Evolutionary conservation across 495 filamentous ascomycete species (phyloP).

Genomic region (Amniculicola lignicola): DNA sequence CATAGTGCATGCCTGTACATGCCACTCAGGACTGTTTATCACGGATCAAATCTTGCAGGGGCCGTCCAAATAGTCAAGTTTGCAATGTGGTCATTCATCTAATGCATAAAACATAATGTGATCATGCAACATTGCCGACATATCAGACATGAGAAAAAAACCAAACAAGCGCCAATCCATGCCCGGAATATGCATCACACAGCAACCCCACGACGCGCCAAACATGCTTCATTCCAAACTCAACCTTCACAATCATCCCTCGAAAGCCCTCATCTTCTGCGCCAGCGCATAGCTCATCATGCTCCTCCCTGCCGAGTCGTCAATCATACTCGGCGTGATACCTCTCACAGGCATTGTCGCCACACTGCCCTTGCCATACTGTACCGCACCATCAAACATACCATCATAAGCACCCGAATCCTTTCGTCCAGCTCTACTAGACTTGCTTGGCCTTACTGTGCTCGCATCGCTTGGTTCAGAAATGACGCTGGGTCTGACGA

Average conservation of each 20-base stretch:
- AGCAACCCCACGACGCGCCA: too few species aligned
- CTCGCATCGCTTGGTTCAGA: conserved; percentile 34
- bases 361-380: conserved; percentile 16
- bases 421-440: conserved; percentile 6
- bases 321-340: conserved; percentile 33
- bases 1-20: too few species aligned
- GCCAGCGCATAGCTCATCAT: conserved; percentile 27
- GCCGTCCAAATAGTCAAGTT: too few species aligned
- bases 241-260: conserved; percentile 1
- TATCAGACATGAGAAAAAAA: too few species aligned
- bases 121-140: too few species aligned
- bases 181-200: too few species aligned
- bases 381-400: conserved; percentile 5
- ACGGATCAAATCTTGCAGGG: too few species aligned
- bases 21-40: too few species aligned
- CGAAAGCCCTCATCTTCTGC: conserved; percentile 12
- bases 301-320: conserved; percentile 31
- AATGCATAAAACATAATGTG: too few species aligned
- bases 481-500: conserved; percentile 14
- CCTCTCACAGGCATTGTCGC: conserved; percentile 33
- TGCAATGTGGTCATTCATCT: too few species aligned
- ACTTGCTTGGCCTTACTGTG: conserved; percentile 30
- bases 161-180: too few species aligned
- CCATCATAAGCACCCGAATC: conserved; percentile 18
- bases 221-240: too few species aligned